Evolutionary conservation across 345 rosid genomes (phyloP), one percentile per base, ranked within the genome.

Genomic region (Trapa bicornis): DNA sequence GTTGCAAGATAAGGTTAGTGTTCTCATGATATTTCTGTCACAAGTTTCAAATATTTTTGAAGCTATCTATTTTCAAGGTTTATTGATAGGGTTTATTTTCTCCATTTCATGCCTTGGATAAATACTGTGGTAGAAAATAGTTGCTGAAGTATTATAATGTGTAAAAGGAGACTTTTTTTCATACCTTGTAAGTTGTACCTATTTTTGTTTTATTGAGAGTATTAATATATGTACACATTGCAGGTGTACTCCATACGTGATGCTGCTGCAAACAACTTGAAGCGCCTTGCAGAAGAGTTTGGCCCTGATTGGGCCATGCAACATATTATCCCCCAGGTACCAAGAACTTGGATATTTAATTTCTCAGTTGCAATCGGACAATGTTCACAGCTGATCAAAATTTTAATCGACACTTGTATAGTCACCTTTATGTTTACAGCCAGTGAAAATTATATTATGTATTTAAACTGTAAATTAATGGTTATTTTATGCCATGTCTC

Each of bases 261-360:
- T 68, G 98, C 98, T 38, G 97, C 96, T 66, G 90, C 97, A 43
- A 93, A 93, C 73, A 93, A 90, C 67, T 85, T 93, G 69, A 93
- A 88, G 81, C 89, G 96, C 69, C 97, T 92, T 47, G 97, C 93
- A 35, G 98, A 92, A 80, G 98, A 93, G 76, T 93, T 93, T 80
- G 98, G 98, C 50, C 90, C 96, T 45, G 94, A 93, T 16, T 93
- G 98, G 97, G 94, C 97, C 73, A 93, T 90, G 98, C 90, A 85
- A 77, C 97, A 93, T 77, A 90, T 90, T 76, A 87, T 93, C 78
- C 94, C 97, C 61, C 96, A 87, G 96, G 98, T 93, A 67, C 54
- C 75, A 75, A 1, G 38, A 41, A 42, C 13, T 58, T 32, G 16
- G 63, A 10, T 35, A 32, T 32, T 32, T 11, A 33, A 58, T 2